Evolutionary conservation across 2,329 filamentous ascomycete genomes (phyloP), one percentile per base, ranked within the genome.

Genomic region (Pezicula radicicola): DNA sequence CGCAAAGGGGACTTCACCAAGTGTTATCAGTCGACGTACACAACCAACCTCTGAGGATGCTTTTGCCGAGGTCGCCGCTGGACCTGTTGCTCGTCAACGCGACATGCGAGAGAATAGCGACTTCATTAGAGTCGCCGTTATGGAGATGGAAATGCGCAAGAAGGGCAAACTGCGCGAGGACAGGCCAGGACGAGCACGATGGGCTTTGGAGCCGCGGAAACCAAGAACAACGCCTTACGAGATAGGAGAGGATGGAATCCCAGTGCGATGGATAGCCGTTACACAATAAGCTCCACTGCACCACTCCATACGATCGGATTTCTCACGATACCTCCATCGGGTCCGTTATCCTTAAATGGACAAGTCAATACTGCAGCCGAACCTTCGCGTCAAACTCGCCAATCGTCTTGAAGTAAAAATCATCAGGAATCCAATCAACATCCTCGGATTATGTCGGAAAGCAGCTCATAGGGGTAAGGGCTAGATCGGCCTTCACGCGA

Each of bases 131-230:
- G 80, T 88, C 50, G 84, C 84, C 35, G 84, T 88, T 47, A 82
- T 88, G 77, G 84, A 88, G 63, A 87, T 88, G 79, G 79, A 84
- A 12, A 88, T 88, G 84, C 80, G 84, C 51, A 81, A 79, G 62
- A 74, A 73, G 41, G 84, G 84, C 59, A 88, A 88, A 66, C 72
- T 88, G 48, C 83, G 85, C 59, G 81, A 84, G 60, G 78, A 83
- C 57, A 78, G 78, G 50, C 82, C 84, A n/a, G 84, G 84, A 27
- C 78, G 84, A 46, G 84, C 84, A n/a, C 78, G 81, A 44, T 85
- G 84, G 77, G 79, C 83, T 7, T 73, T 88, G n/a, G 84, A 85
- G 9, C 82, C 84, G n/a, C 75, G 84, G 56, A 82, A 82, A 64
- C 68, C 76, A 36, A 71, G 70, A 51, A 69, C 70, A 36, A 80